phyloP scores from a whole-genome alignment of 164 flowering plant genomes.

The Buxus sempervirens region DNA sequence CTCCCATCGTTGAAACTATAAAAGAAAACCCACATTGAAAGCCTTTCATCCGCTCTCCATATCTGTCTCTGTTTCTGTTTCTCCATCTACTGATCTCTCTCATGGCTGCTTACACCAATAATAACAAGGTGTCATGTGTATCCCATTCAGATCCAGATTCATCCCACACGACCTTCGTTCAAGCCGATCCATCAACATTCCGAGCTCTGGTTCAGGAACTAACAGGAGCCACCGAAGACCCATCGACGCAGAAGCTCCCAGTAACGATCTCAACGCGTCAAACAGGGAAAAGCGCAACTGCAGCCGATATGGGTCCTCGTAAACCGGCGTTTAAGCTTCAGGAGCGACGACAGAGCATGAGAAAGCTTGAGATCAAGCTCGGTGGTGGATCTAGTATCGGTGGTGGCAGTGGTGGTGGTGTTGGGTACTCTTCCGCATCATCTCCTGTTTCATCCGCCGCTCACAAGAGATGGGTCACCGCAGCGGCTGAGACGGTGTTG shows the following conservation, averaged over 20 bases:
- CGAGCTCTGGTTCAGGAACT: constrained; percentile 55
- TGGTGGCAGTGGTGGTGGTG: background rate
- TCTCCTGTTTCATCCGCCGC: constrained; percentile 3
- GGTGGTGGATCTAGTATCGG: too few relatives aligned
- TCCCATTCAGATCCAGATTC: constrained; percentile 15
- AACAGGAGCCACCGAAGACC: constrained; percentile 53
- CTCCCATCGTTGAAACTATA: background rate
- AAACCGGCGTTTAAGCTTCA: constrained; percentile 48
- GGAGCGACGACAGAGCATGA: constrained; percentile 40
- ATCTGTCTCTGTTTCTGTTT: background rate
- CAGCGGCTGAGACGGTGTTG: constrained; percentile 15
- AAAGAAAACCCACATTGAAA: constrained; percentile 2
- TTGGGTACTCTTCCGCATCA: background rate
- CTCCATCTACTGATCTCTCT: background rate
- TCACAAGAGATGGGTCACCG: constrained; percentile 8
- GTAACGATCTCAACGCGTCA: constrained; percentile 19
- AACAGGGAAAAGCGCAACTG: constrained; percentile 8
- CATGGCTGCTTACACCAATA: constrained; percentile 13
- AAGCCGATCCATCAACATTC: constrained; percentile 63
- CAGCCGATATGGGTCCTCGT: constrained; percentile 30
- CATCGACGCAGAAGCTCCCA: constrained; percentile 30
- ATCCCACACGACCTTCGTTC: constrained; percentile 55
- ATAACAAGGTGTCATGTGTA: background rate
- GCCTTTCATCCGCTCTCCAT: too few relatives aligned
- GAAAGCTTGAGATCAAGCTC: constrained; percentile 54